These are phyloP conservation scores for Suillus weaverae DNA, from an alignment of 768 basidiomycete genomes.

Conservation along the genomic window DNA sequence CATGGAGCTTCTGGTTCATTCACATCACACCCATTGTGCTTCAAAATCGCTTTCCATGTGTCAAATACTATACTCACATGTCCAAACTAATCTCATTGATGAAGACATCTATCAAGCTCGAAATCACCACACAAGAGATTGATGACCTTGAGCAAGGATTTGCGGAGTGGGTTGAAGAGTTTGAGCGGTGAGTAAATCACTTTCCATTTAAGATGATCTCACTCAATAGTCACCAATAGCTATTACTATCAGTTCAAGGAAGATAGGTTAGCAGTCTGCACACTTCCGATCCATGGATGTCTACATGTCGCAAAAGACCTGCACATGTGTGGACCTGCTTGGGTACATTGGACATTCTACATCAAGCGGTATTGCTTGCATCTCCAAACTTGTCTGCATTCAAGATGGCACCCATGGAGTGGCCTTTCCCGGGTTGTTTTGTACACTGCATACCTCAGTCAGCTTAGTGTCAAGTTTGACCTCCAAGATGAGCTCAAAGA, in stretches of 20 bases:
- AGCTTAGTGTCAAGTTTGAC: slow-evolving; percentile 2
- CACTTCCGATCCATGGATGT: slow-evolving; percentile 5
- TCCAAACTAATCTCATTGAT: slow-evolving; percentile 2
- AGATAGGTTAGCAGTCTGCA: background rate
- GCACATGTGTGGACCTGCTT: background rate
- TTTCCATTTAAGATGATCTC: background rate
- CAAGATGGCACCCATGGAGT: slow-evolving; percentile 1
- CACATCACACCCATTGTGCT: slow-evolving; percentile 21
- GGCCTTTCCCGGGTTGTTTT: background rate
- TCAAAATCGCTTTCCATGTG: background rate
- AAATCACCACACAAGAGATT: background rate
- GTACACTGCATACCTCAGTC: background rate
- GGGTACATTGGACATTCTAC: slow-evolving; percentile 7
- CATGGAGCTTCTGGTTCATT: slow-evolving; percentile 14
- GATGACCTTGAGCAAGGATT: background rate
- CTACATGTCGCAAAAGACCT: background rate
- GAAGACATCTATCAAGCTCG: slow-evolving; percentile 2
- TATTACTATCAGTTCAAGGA: slow-evolving; percentile 8
- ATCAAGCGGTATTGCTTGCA: background rate
- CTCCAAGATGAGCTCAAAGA: slow-evolving; percentile 4
- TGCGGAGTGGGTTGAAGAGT: slow-evolving; percentile 7
- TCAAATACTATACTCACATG: slow-evolving; percentile 3
- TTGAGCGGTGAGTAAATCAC: slow-evolving; percentile 10
- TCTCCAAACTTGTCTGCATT: background rate
- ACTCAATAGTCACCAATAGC: background rate